phyloP scores from a whole-genome alignment of 2,329 filamentous ascomycete genomes.

The Xylariales sp. region DNA sequence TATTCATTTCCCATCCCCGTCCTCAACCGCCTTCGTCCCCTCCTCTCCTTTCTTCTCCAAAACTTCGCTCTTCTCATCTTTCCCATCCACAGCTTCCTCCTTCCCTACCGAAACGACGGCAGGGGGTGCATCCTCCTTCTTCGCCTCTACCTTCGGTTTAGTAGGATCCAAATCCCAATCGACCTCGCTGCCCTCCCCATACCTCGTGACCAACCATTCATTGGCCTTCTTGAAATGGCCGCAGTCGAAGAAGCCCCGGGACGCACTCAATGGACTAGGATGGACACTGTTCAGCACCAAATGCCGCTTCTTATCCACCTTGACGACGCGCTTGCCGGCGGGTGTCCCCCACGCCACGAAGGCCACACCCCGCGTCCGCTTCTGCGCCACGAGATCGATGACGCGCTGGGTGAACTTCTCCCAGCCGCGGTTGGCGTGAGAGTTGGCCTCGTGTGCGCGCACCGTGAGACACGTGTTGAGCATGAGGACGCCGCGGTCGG shows the following conservation, averaged over 20 bases:
- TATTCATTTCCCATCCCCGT: constrained; percentile 1
- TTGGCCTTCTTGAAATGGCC: constrained; percentile 79
- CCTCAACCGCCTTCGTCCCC: constrained; percentile 9
- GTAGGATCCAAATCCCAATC: constrained; percentile 66
- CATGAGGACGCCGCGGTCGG: constrained; percentile 84
- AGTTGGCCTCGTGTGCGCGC: constrained; percentile 80
- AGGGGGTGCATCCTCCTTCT: constrained; percentile 9
- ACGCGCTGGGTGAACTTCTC: constrained; percentile 88
- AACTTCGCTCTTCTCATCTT: constrained; percentile 23
- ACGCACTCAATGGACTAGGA: constrained; percentile 86
- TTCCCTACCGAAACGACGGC: constrained; percentile 19
- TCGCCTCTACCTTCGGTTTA: constrained; percentile 10
- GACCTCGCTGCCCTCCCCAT: constrained; percentile 75
- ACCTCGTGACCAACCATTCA: constrained; percentile 74
- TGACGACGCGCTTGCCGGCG: constrained; percentile 72
- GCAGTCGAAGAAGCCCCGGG: constrained; percentile 76
- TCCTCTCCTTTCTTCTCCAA: constrained; percentile 26
- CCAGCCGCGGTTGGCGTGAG: constrained; percentile 84
- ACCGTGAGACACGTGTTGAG: constrained; percentile 95
- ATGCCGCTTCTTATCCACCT: constrained; percentile 69
- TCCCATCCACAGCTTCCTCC: constrained; percentile 17
- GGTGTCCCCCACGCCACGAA: constrained; percentile 92
- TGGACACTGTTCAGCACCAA: constrained; percentile 83
- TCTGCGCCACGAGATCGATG: constrained; percentile 79
- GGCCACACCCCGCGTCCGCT: constrained; percentile 76